Base-by-base conservation (phyloP, 2,329 filamentous ascomycete genomes). In the Cyclaneusma minus region DNA sequence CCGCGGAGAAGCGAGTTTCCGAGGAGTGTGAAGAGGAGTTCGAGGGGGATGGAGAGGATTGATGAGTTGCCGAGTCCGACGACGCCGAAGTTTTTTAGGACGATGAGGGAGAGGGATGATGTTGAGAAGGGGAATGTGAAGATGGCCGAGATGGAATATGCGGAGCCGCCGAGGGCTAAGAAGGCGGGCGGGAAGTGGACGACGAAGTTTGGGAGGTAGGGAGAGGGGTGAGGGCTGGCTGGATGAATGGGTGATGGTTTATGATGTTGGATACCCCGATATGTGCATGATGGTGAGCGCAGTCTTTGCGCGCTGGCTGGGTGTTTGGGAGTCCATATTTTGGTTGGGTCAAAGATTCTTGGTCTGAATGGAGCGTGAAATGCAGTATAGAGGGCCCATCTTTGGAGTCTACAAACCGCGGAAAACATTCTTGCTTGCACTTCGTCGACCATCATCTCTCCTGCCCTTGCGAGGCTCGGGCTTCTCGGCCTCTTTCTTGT, bases 391-490 rank as follows among this genome's bases (percentile, higher is more conserved):
- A 24, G 21, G 22, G 36, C 44, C 42, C 35, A 31, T 37, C 38
- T 36, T 40, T 29, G 29, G 34, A 34, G 33, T 20, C 43, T 55
- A 76, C 58, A 81, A 62, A 43, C 60, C 64, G 47, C 76, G 66
- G 49, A 84, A 80, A 21, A 72, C 72, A 51, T 87, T 85, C 27
- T 64, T 65, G 51, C 77, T 83, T 26, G 80, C 80, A 50, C 76
- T 84, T 41, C 79, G 59, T 41, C 79, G 67, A 15, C 47, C 47
- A 16, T 49, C 45, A 14, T 47, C 46, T 13, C 44, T 39, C 34
- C 44, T 42, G 10, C 30, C 35, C 28, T 43, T 43, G 21, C 32
- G 29, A 20, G 26, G 25, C 21, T 39, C 32, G 4, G 35, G 13
- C 21, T 38, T 39, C 14, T 50, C 44, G 50, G 60, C 49, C 45